A percentile compares a stretch with the other conserved stretches of the same genome.
These are phyloP conservation scores for Citrus inodora DNA, from an alignment of 345 rosid species.

Conservation along the genomic window DNA sequence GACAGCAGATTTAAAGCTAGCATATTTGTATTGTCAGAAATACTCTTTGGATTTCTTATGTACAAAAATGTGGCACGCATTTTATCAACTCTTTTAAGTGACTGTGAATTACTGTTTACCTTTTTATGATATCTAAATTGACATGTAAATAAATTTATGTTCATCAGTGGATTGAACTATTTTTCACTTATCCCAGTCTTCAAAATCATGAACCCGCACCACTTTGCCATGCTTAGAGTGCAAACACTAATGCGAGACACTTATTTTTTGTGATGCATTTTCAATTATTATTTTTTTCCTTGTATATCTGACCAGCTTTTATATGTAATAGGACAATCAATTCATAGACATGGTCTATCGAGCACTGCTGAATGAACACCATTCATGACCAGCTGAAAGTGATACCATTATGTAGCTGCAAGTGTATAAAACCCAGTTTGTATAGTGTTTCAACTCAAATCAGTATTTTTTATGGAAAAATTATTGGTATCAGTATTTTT, in stretches of 20 bases:
- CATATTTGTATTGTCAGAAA: not conserved
- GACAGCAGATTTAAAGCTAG: not conserved
- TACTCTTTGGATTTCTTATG: not conserved
- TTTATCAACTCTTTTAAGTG: no score
- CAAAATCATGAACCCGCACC: no score
- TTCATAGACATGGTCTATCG: conserved; percentile 72
- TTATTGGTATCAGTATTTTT: not conserved
- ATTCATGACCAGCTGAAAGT: conserved; percentile 32
- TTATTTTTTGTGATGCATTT: not conserved
- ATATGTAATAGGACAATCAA: conserved; percentile 57
- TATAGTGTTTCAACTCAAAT: conserved; percentile 19
- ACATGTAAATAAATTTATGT: no score
- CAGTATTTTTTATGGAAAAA: no score
- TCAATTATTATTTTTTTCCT: not conserved
- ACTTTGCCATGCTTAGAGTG: no score
- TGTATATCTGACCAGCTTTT: conserved; percentile 8
- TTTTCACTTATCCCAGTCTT: no score
- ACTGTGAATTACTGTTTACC: no score
- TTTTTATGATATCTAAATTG: no score
- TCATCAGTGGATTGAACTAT: no score
- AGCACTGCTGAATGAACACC: conserved; percentile 70
- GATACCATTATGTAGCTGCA: not conserved
- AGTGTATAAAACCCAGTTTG: conserved; percentile 26
- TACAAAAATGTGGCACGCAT: not conserved
- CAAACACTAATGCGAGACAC: no score